phyloP scores from a whole-genome alignment of 2,329 filamentous ascomycete species.

The Penicillium occitanis region DNA sequence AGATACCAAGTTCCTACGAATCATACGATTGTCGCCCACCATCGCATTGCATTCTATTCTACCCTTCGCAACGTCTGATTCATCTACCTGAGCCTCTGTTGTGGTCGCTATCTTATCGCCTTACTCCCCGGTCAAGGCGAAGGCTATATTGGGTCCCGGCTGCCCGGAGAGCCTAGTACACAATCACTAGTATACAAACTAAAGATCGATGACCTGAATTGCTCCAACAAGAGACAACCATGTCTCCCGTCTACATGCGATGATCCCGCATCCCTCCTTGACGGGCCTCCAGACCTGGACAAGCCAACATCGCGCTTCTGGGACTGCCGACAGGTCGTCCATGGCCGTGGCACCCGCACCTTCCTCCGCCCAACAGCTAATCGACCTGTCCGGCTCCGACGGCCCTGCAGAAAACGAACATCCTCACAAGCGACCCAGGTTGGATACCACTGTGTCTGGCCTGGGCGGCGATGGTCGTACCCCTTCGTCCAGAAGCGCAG shows the following conservation, averaged over 20 bases:
- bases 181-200: neutral
- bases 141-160: slow-evolving; percentile 1
- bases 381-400: slow-evolving; percentile 38
- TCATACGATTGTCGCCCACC: slow-evolving; percentile 12
- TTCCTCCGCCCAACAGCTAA: slow-evolving; percentile 30
- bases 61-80: slow-evolving; percentile 10
- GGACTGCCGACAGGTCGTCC: slow-evolving; percentile 32
- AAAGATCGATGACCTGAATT: slow-evolving; percentile 12
- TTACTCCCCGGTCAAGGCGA: neutral
- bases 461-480: slow-evolving; percentile 27
- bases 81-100: neutral
- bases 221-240: slow-evolving; percentile 32
- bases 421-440: slow-evolving; percentile 37
- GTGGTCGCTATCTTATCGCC: neutral
- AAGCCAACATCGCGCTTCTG: slow-evolving; percentile 35
- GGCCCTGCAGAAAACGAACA: slow-evolving; percentile 37
- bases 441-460: slow-evolving; percentile 34
- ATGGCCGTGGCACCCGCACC: slow-evolving; percentile 29
- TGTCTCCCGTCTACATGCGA: slow-evolving; percentile 43
- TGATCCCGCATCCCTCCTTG: slow-evolving; percentile 43
- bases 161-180: neutral
- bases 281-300: slow-evolving; percentile 41
- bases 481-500: slow-evolving; percentile 25
- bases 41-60: neutral
- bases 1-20: neutral